Conservation (phyloP, 73 alveolate genomes). For the Uronychia setigera region DNA sequence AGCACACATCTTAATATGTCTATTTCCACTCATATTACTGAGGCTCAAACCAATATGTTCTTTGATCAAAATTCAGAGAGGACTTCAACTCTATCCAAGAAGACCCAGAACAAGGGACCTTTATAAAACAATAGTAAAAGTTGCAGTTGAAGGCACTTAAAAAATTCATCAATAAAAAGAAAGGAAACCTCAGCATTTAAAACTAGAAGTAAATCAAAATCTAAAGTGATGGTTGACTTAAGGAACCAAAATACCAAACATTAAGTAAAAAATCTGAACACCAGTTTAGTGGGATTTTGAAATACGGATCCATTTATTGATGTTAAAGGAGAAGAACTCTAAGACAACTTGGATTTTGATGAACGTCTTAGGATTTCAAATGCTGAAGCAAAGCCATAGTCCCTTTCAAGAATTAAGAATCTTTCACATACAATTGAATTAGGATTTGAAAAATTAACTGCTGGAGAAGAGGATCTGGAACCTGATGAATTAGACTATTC, state of each 20-base stretch:
- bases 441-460: too few relatives aligned
- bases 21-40: neutral
- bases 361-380: neutral
- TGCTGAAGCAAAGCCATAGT: neutral
- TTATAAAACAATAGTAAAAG: too few relatives aligned
- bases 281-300: neutral
- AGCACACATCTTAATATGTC: neutral
- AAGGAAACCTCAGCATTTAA: too few relatives aligned
- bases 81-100: neutral
- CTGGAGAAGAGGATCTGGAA: neutral
- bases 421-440: neutral
- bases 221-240: neutral
- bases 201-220: neutral
- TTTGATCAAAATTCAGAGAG: neutral
- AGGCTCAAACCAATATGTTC: neutral
- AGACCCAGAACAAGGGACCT: too few relatives aligned
- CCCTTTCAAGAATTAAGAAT: neutral
- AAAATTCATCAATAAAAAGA: too few relatives aligned
- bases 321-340: neutral
- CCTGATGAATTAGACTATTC: neutral
- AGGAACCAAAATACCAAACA: neutral
- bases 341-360: neutral
- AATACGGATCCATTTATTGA: neutral
- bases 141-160: too few relatives aligned
- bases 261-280: neutral